Conservation (phyloP, 371 early-diverging fungal species). For the Amoeboaphelidium protococcarum region DNA sequence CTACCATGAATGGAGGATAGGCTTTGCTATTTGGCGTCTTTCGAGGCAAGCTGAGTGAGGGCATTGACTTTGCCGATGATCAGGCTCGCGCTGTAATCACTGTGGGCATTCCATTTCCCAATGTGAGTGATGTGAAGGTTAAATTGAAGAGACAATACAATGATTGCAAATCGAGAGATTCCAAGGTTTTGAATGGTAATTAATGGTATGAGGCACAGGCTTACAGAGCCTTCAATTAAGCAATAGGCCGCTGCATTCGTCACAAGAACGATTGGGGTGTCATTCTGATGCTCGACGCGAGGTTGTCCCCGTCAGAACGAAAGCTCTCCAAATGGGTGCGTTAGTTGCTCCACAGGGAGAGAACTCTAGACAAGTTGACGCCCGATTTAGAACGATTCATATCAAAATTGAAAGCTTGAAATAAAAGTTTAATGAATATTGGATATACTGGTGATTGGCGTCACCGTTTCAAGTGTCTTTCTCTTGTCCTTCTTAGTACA, state of each 20-base stretch:
- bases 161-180: conserved; percentile 6
- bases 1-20: conserved; percentile 3
- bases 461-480: too few relatives aligned
- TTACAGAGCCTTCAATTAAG: conserved; percentile 25
- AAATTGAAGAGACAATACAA: conserved; percentile 18
- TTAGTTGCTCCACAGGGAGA: too few relatives aligned
- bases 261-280: conserved; percentile 24
- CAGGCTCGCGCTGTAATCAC: conserved; percentile 19
- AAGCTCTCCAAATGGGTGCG: too few relatives aligned
- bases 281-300: conserved; percentile 21
- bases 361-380: too few relatives aligned
- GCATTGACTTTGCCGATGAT: conserved; percentile 26
- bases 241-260: conserved; percentile 22
- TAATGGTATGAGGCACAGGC: conserved; percentile 18
- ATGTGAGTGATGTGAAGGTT: conserved; percentile 12
- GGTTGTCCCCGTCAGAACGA: too few relatives aligned
- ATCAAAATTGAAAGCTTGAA: too few relatives aligned
- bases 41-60: conserved; percentile 26
- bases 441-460: too few relatives aligned
- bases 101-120: conserved; percentile 26
- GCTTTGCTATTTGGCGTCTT: conserved; percentile 16
- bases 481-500: too few relatives aligned
- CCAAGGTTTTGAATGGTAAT: conserved; percentile 3
- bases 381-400: too few relatives aligned
- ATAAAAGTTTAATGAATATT: too few relatives aligned